Conservation (phyloP, 2,329 filamentous ascomycete genomes). For the Ophiocordyceps camponoti-leonardi region DNA sequence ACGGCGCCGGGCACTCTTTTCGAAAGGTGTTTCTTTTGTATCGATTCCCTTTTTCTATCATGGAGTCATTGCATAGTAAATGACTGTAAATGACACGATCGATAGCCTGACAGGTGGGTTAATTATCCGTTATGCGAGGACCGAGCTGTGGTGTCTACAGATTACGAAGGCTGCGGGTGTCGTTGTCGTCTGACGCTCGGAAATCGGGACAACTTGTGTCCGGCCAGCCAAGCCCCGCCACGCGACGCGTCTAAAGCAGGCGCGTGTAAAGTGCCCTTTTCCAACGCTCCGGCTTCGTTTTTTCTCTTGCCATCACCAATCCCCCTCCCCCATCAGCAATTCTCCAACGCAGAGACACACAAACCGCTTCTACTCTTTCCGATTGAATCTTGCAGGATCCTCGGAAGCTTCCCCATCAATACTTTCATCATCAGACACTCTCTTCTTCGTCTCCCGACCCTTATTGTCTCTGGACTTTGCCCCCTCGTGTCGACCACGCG, state of each 20-base stretch:
- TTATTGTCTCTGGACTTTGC: background rate
- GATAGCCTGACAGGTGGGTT: no score
- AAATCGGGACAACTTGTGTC: background rate
- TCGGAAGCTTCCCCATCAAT: background rate
- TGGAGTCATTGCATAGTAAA: background rate
- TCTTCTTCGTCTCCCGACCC: background rate
- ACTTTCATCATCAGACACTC: no score
- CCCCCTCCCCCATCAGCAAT: background rate
- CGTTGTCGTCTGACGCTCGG: background rate
- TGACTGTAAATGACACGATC: no score
- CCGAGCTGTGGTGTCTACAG: no score
- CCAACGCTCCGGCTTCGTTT: background rate
- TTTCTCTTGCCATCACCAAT: no score
- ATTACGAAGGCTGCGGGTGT: no score
- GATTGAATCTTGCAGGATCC: background rate
- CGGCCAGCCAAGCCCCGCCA: slow-evolving; percentile 1
- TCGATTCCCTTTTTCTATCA: background rate
- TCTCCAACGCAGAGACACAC: background rate
- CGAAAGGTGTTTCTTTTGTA: background rate
- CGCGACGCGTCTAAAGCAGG: slow-evolving; percentile 13
- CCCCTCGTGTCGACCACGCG: background rate
- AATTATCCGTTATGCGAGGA: no score
- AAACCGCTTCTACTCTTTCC: background rate
- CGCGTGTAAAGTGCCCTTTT: slow-evolving; percentile 16
- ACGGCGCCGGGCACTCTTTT: background rate